A percentile compares a stretch with the other conserved stretches of the same genome.
These are phyloP conservation scores for Ammopiptanthus mongolicus DNA, from an alignment of 306 rosid genomes.

Conservation along the genomic window DNA sequence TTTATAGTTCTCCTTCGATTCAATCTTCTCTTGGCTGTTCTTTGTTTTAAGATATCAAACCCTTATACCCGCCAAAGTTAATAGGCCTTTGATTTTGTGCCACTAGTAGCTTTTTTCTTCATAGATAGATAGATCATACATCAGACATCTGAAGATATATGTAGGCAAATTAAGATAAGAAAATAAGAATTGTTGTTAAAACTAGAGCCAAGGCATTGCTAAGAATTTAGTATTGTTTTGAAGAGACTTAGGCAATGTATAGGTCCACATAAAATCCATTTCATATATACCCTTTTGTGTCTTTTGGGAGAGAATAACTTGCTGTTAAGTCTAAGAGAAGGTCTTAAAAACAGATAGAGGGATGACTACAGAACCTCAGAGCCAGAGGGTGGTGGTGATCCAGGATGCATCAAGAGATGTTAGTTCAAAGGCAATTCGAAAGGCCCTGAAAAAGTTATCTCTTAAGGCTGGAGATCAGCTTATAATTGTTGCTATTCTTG, in stretches of 20 bases:
- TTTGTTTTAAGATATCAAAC: background rate
- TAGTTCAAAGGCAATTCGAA: constrained; percentile 39
- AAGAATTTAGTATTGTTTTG: background rate
- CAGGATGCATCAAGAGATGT: constrained; percentile 66
- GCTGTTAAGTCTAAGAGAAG: background rate
- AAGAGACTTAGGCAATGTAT: background rate
- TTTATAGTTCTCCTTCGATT: background rate
- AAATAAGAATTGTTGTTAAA: background rate
- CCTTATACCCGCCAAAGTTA: background rate
- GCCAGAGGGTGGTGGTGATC: constrained; percentile 58
- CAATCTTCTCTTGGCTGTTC: background rate
- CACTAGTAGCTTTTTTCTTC: background rate
- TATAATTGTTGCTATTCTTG: constrained; percentile 56
- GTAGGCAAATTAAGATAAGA: background rate
- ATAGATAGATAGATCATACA: background rate
- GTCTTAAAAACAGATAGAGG: background rate
- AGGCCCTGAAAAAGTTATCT: constrained; percentile 35
- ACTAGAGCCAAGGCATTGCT: background rate
- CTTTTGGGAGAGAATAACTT: background rate
- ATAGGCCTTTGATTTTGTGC: background rate
- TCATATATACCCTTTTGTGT: background rate
- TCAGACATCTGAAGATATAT: background rate
- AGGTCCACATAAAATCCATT: background rate
- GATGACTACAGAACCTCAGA: constrained; percentile 32
- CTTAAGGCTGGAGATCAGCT: constrained; percentile 66